Base-by-base conservation (phyloP, 2,329 filamentous ascomycete genomes). In the Hypoxylon sp. region DNA sequence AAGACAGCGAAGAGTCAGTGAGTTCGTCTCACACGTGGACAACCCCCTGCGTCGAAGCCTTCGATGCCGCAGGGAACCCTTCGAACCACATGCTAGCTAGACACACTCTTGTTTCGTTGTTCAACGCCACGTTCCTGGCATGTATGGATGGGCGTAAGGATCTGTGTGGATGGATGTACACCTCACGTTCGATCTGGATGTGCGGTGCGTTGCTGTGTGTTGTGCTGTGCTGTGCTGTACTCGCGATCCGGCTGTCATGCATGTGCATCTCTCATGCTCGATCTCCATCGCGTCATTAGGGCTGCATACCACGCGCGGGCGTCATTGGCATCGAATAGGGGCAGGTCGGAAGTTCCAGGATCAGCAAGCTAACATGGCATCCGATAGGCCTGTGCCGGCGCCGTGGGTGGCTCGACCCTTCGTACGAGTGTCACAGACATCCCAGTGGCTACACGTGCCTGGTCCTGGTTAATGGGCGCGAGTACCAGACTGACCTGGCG, bases 381-480 rank as follows among this genome's bases (percentile, higher is more conserved):
- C 73, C 72, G 73, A 77, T 80, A 98, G 95, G 94, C 83, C 91
- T 98, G 78, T 98, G 95, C 87, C 92, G 93, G 80, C 94, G 95
- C 76, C 94, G 95, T 81, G 93, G 94, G 82, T 98, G 95, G 95
- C 90, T 90, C 74, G 93, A 97, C 80, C 95, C 95, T 77, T 87
- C 89, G 79, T 98, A 97, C 86, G 92, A 96, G 82, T 91, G 91
- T 77, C 94, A 92, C 85, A 88, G 87, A 74, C 90, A 90, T 76
- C 83, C 86, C 72, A 88, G 85, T 75, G 95, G 95, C 78, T 97
- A 91, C 81, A 93, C 92, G 66, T 98, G 95, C 84, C 91, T 94
- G 65, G 95, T 97, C 64, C 89, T 96, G 71, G 95, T 98, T 79
- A 98, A 98, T 84, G 97, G 97, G 75, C 92, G 95, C 78, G 94